phyloP scores from a whole-genome alignment of 225 moss, liverwort and hornwort species.

The Lunularia cruciata region DNA sequence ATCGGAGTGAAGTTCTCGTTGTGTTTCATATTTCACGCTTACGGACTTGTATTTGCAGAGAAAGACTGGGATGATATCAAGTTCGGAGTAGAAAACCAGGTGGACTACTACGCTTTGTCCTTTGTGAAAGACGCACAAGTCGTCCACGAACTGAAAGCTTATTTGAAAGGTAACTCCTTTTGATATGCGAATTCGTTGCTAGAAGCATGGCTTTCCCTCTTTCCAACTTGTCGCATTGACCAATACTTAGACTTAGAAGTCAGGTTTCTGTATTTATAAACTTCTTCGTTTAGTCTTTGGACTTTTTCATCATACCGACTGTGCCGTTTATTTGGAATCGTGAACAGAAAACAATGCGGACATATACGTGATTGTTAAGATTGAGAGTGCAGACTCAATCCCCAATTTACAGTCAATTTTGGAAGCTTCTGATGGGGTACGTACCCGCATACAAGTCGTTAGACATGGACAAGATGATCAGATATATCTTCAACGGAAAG shows the following conservation, averaged over 20 bases:
- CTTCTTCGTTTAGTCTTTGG: neutral
- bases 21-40: no score
- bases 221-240: no score
- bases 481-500: no score
- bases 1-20: no score
- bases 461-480: no score
- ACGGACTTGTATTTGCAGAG: conserved; percentile 64
- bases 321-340: conserved; percentile 3
- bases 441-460: no score
- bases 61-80: conserved; percentile 99
- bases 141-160: conserved; percentile 93
- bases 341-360: conserved; percentile 74
- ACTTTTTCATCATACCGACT: no score
- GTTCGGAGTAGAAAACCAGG: conserved; percentile 94
- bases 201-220: no score
- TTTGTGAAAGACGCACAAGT: conserved; percentile 97
- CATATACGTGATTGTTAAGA: conserved; percentile 97
- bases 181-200: neutral
- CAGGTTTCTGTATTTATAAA: neutral
- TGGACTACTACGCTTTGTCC: conserved; percentile 93
- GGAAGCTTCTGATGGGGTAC: conserved; percentile 97
- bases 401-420: conserved; percentile 92
- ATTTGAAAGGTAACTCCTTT: conserved; percentile 57
- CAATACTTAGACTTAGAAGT: no score
- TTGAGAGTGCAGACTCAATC: conserved; percentile 96